Evolutionary conservation across 306 rosid genomes (phyloP), one percentile per base, ranked within the genome.

Genomic region (Dalbergia oliveri): DNA sequence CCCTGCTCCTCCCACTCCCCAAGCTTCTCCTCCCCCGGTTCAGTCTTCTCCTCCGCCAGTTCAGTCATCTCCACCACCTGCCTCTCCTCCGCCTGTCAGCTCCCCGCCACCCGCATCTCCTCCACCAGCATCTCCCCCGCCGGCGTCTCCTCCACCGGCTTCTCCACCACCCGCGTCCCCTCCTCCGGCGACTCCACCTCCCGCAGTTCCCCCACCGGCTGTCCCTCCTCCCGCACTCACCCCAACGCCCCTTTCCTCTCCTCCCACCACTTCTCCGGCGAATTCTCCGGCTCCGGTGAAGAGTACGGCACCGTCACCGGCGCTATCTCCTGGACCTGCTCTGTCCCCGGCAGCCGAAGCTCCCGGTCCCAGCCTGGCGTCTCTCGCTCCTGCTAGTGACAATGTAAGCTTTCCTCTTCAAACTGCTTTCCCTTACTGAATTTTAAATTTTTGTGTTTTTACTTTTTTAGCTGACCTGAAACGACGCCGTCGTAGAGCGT

Each of bases 211-310:
- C 0, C 97, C 97, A 0, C 93, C 93, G 0, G 97, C 94, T 0
- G n/a, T 80, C 1, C 89, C 94, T 0, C 97, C 97, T 0, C 94
- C 97, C 0, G 94, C 94, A 3, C 73, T 74, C 39, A 78, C 89
- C 0, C 97, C 94, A 0, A 81, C 94, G 0, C 97, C 96, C 0
- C 87, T 90, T 0, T 74, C 88, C 0, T 87, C 97, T 21, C 86
- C 86, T 4, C 83, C 87, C 0, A 68, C 80, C 1, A 69, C 81
- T 4, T 19, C 98, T 45, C 94, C 98, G 3, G 84, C 92, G 75
- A 89, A 90, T 0, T 84, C 94, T 10, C 92, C 90, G 12, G 4
- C 81, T 11, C 82, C 75, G 12, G 8, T 78, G 5, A 74, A 68
- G 77, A 79, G 54, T 7, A 31, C 82, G 53, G 54, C 93, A 4